Base-by-base conservation (phyloP, 2,329 filamentous ascomycete species). In the Penicillium sp. region DNA sequence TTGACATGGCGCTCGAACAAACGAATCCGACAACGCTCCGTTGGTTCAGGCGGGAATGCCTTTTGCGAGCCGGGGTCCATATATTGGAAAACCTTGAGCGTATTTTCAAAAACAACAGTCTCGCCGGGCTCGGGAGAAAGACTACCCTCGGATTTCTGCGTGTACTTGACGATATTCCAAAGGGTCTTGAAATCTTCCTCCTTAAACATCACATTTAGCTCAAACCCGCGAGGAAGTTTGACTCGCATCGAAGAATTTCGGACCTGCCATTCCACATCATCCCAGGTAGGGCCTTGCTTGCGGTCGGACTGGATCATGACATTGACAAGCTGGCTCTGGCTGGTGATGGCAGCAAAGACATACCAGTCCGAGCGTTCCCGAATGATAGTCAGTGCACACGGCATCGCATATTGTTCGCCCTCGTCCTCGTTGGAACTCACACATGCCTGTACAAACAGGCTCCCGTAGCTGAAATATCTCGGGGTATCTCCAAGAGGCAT, bases 161-260 rank as follows among this genome's bases (percentile, higher is more conserved):
- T 90, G 69, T 95, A 93, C 55, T 96, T 91, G 61, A 92, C 91
- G 72, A 95, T 91, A 63, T 86, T 89, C 85, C 88, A 92, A 10
- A 96, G 75, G 58, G 84, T 86, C 57, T 87, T 84, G 75, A 89
- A 96, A 67, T 96, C 91, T n/a, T 83, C 78, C 64, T 92, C 89
- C 13, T 81, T 81, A 67, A 92, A 87, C 59, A 88, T 85, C 16
- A 94, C 76, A 18, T 83, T 83, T 37, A 96, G 75, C 54, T 87
- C 77, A 66, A 94, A 93, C 1, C 90, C 90, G 60, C 90, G 85
- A 1, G 90, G 88, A 16, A 96, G 75, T 56, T 83, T 84, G 33
- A 96, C 72, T 18, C 87, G 84, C 52, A 96, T 80, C 0, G 83
- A 81, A 56, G 81, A 83, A 6, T 81, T 80, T 44, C 88, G 86